A percentile compares a stretch with the other conserved stretches of the same genome.
phyloP scores from a whole-genome alignment of 2,329 filamentous ascomycete species.

The Pseudopyricularia javanii region DNA sequence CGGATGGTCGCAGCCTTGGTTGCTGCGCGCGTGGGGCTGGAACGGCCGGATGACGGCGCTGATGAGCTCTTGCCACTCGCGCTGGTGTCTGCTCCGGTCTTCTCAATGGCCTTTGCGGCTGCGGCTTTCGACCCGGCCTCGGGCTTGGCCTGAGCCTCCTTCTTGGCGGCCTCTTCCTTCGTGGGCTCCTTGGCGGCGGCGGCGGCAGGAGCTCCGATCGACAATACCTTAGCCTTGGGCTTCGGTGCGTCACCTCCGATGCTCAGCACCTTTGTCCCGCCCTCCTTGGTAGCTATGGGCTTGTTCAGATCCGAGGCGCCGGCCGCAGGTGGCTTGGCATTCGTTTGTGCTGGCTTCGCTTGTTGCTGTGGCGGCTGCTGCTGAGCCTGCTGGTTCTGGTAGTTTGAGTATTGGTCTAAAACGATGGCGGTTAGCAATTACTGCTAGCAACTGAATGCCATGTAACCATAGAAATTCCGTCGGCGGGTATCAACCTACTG shows the following conservation, averaged over 20 bases:
- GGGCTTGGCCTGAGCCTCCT: constrained; percentile 29
- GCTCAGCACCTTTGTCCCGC: constrained; percentile 51
- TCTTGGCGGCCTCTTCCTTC: constrained; percentile 35
- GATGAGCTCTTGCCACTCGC: constrained; percentile 66
- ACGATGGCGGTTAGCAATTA: constrained; percentile 6
- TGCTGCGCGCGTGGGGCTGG: constrained; percentile 58
- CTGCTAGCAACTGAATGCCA: neutral
- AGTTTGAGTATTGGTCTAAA: constrained; percentile 33
- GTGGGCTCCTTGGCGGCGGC: constrained; percentile 20
- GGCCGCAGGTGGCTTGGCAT: constrained; percentile 47
- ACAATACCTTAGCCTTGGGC: constrained; percentile 57
- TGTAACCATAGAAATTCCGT: neutral
- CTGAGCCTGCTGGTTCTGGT: constrained; percentile 30
- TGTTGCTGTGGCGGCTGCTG: constrained; percentile 26
- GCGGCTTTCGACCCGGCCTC: constrained; percentile 74
- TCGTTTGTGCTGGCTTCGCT: constrained; percentile 39
- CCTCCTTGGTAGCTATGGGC: constrained; percentile 40
- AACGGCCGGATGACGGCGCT: constrained; percentile 70
- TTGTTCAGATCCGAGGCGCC: constrained; percentile 32
- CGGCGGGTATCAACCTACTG: constrained; percentile 18
- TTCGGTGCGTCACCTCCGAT: constrained; percentile 42
- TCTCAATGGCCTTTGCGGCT: constrained; percentile 82
- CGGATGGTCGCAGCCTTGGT: constrained; percentile 44
- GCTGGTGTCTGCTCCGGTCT: constrained; percentile 60
- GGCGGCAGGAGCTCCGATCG: constrained; percentile 42